Percentiles rank a stretch among this genome's conserved stretches.
Evolutionary conservation across 257 asterid species (phyloP).

Genomic region (Anisodus acutangulus): DNA sequence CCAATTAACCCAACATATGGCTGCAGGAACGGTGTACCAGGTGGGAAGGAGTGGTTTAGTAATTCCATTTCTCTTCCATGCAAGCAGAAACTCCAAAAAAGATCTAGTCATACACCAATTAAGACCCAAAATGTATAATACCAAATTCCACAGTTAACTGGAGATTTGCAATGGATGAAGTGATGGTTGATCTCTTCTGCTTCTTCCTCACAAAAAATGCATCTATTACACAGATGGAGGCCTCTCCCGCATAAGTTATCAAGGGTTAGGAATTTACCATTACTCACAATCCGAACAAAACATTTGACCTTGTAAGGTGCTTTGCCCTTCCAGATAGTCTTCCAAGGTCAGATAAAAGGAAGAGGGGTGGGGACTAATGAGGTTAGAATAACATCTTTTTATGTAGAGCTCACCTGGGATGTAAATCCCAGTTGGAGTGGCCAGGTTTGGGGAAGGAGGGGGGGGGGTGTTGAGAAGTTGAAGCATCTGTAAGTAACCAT

Average conservation of each 20-base stretch:
- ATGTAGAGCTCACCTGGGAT: background rate
- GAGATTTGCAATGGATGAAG: background rate
- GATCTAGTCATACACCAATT: slow-evolving; percentile 3
- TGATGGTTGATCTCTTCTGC: background rate
- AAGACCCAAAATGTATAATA: background rate
- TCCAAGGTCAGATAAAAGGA: slow-evolving; percentile 5
- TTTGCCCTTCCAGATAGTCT: slow-evolving; percentile 1
- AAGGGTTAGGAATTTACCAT: background rate
- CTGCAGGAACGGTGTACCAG: background rate
- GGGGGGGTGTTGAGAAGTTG: background rate
- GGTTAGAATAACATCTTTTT: background rate
- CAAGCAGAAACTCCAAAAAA: background rate
- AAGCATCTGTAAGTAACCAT: background rate
- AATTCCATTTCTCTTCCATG: slow-evolving; percentile 12
- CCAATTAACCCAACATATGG: background rate
- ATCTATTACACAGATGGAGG: background rate
- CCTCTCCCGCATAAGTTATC: background rate
- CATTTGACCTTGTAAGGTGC: background rate
- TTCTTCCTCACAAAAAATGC: slow-evolving; percentile 16
- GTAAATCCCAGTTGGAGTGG: background rate
- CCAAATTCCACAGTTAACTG: background rate
- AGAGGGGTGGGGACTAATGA: background rate
- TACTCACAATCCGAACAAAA: background rate
- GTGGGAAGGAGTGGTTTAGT: background rate
- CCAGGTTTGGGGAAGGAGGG: background rate